These are phyloP conservation scores for Fraxinus pennsylvanica DNA, from an alignment of 257 asterid species.

Conservation along the genomic window DNA sequence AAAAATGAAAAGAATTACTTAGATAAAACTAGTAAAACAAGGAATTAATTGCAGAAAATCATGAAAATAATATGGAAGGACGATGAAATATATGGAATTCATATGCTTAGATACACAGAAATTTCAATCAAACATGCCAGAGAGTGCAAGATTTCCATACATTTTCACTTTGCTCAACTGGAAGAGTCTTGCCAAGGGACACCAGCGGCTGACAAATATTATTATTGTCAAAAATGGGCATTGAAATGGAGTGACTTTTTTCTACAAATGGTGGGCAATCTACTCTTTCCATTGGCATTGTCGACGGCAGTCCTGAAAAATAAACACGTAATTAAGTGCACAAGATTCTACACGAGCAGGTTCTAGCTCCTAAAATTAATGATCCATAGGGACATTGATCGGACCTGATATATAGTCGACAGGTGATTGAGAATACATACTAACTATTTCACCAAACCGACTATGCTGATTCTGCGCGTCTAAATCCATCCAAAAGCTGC, in stretches of 20 bases:
- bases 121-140: neutral
- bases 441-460: constrained; percentile 12
- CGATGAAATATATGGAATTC: no score
- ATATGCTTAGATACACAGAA: no score
- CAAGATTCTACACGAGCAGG: neutral
- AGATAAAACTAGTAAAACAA: no score
- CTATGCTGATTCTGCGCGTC: constrained; percentile 19
- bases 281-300: constrained; percentile 14
- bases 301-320: constrained; percentile 29
- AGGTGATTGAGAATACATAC: constrained; percentile 10
- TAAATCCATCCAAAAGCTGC: constrained; percentile 31
- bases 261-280: constrained; percentile 23
- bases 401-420: constrained; percentile 29
- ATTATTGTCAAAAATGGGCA: neutral
- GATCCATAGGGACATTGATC: neutral
- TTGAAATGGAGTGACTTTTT: constrained; percentile 23
- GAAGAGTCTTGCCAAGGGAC: constrained; percentile 4
- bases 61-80: no score
- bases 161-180: constrained; percentile 19
- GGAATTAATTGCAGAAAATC: no score
- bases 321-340: neutral
- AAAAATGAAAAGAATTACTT: no score
- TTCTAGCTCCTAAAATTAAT: neutral
- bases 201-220: neutral
- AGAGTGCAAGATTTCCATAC: constrained; percentile 18